phyloP scores from a whole-genome alignment of 345 rosid species.

The Nephelium lappaceum region DNA sequence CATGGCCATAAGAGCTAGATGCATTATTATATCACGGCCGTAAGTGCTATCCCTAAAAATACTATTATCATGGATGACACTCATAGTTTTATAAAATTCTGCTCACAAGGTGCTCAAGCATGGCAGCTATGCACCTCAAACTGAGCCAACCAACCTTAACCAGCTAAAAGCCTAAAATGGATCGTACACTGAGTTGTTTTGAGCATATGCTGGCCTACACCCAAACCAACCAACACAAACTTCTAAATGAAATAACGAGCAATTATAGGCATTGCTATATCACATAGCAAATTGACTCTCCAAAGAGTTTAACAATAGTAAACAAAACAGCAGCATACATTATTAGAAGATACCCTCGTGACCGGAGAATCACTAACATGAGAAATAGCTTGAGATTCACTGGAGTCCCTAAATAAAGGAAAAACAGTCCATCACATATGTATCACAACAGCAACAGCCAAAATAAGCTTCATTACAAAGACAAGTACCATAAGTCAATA shows the following conservation, averaged over 20 bases:
- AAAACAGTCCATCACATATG: constrained; percentile 14
- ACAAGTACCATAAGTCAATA: not conserved
- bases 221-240: not conserved
- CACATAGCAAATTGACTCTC: not conserved
- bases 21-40: not conserved
- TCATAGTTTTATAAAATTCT: not conserved
- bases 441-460: constrained; percentile 3
- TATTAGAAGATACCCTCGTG: constrained; percentile 67
- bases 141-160: constrained; percentile 2
- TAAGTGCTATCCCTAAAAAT: no score
- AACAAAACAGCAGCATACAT: constrained; percentile 42
- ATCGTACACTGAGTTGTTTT: not conserved
- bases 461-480: not conserved
- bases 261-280: not conserved
- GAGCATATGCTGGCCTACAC: not conserved
- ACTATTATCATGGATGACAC: no score
- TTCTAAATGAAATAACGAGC: not conserved
- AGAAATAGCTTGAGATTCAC: constrained; percentile 36
- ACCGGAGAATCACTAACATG: constrained; percentile 35
- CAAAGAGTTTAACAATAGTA: not conserved
- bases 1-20: not conserved
- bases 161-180: constrained; percentile 9
- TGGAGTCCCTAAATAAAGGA: constrained; percentile 31
- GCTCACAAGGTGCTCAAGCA: not conserved
- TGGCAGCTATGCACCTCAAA: not conserved